Conservation (phyloP, 495 filamentous ascomycete genomes). For the Cercophora sp. region DNA sequence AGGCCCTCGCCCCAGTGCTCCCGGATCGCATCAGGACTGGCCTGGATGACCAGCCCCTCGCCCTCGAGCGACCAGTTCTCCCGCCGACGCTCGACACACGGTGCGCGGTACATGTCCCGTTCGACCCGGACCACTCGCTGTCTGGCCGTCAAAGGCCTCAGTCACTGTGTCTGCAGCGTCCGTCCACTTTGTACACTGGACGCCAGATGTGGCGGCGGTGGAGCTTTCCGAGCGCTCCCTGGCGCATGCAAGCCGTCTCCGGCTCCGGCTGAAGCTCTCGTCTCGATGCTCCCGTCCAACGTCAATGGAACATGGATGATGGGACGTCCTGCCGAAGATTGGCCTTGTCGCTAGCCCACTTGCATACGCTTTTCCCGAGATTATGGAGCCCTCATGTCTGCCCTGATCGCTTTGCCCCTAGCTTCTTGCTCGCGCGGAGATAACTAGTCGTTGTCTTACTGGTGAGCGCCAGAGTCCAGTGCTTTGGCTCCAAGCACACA, state of each 20-base stretch:
- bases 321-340: constrained; percentile 26
- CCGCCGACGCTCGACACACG: background rate
- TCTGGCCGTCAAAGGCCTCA: background rate
- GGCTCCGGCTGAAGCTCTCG: constrained; percentile 25
- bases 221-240: constrained; percentile 9
- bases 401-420: constrained; percentile 19
- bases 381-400: constrained; percentile 24
- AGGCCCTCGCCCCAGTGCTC: constrained; percentile 20
- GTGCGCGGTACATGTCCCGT: constrained; percentile 21
- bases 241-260: constrained; percentile 16
- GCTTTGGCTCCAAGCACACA: constrained; percentile 19
- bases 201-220: constrained; percentile 21
- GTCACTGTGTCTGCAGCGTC: constrained; percentile 4
- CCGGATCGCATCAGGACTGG: constrained; percentile 25
- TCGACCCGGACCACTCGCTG: constrained; percentile 11
- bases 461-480: constrained; percentile 21
- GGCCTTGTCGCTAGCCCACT: constrained; percentile 25
- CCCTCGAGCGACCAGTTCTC: background rate
- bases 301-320: constrained; percentile 28
- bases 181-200: constrained; percentile 1
- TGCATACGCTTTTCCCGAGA: constrained; percentile 31
- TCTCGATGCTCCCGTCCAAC: constrained; percentile 20
- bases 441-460: constrained; percentile 35
- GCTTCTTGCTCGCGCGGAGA: constrained; percentile 22
- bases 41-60: constrained; percentile 8